Evolutionary conservation across 345 rosid genomes (phyloP).

Genomic region (Pugionium dolabratum): DNA sequence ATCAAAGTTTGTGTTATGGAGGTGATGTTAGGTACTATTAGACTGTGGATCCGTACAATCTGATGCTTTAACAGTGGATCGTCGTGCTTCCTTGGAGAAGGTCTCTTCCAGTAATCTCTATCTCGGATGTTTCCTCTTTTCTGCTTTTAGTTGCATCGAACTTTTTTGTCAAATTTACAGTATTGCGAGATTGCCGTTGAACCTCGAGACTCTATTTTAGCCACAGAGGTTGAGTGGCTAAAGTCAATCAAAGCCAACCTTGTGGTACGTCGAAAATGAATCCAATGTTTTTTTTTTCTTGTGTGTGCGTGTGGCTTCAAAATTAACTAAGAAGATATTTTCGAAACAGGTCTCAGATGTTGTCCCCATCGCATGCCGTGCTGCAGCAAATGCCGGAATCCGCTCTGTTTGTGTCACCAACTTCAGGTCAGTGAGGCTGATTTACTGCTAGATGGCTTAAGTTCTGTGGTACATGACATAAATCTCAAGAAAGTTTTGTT

Average conservation of each 20-base stretch:
- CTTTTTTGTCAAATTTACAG: slow-evolving; percentile 5
- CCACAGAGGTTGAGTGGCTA: slow-evolving; percentile 83
- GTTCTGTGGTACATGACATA: not conserved
- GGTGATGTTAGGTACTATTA: slow-evolving; percentile 55
- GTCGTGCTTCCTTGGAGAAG: slow-evolving; percentile 87
- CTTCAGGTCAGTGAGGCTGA: slow-evolving; percentile 56
- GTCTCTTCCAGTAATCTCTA: slow-evolving; percentile 38
- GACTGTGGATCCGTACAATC: slow-evolving; percentile 93
- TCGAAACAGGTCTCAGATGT: slow-evolving; percentile 78
- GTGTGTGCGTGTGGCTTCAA: not conserved
- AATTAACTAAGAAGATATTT: not conserved
- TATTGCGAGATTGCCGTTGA: slow-evolving; percentile 62
- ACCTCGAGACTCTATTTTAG: slow-evolving; percentile 79
- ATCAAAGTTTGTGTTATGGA: slow-evolving; percentile 5
- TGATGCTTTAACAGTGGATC: slow-evolving; percentile 93
- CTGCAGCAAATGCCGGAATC: slow-evolving; percentile 92
- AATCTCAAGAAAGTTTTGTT: slow-evolving; percentile 1
- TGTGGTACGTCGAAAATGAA: slow-evolving; percentile 51
- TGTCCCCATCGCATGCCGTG: slow-evolving; percentile 89
- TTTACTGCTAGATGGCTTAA: not conserved
- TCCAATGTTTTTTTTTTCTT: not conserved
- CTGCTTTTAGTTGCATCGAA: not conserved
- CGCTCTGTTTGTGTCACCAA: slow-evolving; percentile 89
- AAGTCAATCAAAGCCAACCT: slow-evolving; percentile 77
- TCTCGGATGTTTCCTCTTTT: not conserved